Conservation (phyloP, 306 rosid species). For the Chamaecrista fasciculata region DNA sequence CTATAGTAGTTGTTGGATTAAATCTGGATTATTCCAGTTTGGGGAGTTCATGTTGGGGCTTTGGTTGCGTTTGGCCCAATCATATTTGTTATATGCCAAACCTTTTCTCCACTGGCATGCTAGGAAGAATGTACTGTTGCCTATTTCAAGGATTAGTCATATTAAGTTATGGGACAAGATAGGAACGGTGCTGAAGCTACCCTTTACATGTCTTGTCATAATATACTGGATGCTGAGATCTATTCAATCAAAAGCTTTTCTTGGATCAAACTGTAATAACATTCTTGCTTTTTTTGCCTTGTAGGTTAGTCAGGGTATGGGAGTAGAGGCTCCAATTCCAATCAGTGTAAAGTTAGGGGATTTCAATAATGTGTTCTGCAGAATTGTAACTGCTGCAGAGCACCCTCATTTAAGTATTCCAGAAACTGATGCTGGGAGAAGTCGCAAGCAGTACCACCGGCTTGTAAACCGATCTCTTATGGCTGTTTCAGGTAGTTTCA, state of each 20-base stretch:
- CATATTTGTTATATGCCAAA: not conserved
- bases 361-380: conserved; percentile 63
- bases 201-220: no score
- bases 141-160: no score
- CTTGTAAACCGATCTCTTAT: conserved; percentile 77
- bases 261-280: conserved; percentile 23
- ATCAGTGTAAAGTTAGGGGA: conserved; percentile 82
- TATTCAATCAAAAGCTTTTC: no score
- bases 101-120: no score
- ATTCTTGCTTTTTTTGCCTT: conserved; percentile 23
- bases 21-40: not conserved
- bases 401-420: conserved; percentile 99
- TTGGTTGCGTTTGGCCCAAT: conserved; percentile 10
- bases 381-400: conserved; percentile 77
- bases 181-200: no score
- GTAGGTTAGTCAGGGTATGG: conserved; percentile 98
- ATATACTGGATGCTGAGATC: not conserved
- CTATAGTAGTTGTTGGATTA: not conserved
- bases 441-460: conserved; percentile 84
- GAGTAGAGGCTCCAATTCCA: conserved; percentile 95
- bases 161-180: not conserved
- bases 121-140: no score
- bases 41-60: not conserved
- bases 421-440: conserved; percentile 97
- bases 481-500: conserved; percentile 71